Percentiles rank a stretch among this genome's conserved stretches.
Conservation (phyloP, 2,329 filamentous ascomycete genomes). For the Stachybotrys chlorohalonatus region DNA sequence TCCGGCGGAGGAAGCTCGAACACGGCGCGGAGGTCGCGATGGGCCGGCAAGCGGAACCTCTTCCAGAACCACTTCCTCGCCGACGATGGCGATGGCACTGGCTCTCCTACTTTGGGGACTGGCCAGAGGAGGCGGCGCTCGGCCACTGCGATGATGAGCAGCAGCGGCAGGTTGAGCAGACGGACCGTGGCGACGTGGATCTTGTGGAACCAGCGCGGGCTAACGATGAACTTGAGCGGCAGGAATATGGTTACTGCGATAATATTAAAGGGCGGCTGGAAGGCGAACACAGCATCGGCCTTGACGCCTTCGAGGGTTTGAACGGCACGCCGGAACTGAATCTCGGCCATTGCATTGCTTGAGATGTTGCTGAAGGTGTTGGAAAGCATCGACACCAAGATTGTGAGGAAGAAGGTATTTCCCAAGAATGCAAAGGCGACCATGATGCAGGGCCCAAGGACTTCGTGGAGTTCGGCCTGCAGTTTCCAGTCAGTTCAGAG, state of each 20-base stretch:
- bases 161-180: conserved; percentile 63
- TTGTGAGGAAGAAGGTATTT: conserved; percentile 82
- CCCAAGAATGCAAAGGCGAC: conserved; percentile 77
- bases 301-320: conserved; percentile 81
- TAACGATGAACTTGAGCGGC: conserved; percentile 68
- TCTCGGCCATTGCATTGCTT: conserved; percentile 69
- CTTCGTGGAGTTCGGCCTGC: conserved; percentile 62
- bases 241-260: conserved; percentile 65
- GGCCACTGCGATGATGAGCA: conserved; percentile 60
- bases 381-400: conserved; percentile 77
- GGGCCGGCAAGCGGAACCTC: conserved; percentile 58
- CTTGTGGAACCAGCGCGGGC: conserved; percentile 84
- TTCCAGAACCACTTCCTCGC: conserved; percentile 50
- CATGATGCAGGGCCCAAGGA: conserved; percentile 75
- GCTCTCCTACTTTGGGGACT: conserved; percentile 9
- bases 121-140: conserved; percentile 64
- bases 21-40: conserved; percentile 63
- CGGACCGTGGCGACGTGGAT: conserved; percentile 73
- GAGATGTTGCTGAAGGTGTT: conserved; percentile 78
- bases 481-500: not conserved
- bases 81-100: conserved; percentile 8
- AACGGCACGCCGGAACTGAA: conserved; percentile 73
- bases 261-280: conserved; percentile 77
- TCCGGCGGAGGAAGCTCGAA: conserved; percentile 65
- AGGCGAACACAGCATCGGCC: conserved; percentile 73